Conservation (phyloP, 768 basidiomycete genomes). For the Lyophyllum atratum region DNA sequence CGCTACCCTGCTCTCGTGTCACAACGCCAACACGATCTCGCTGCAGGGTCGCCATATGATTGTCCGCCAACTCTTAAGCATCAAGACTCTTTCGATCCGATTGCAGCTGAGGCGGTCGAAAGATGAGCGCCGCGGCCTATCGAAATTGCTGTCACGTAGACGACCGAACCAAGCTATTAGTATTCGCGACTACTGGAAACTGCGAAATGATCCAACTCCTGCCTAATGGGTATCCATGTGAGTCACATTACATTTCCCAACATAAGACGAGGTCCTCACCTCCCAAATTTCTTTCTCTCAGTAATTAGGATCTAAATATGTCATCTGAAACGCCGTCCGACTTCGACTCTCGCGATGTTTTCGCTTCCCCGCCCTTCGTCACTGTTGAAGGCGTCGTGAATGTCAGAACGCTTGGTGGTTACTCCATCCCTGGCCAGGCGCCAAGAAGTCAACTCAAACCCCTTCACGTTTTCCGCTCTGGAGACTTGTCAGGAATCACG, state of each 20-base stretch:
- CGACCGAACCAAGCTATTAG: background rate
- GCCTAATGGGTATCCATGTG: background rate
- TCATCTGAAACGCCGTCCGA: background rate
- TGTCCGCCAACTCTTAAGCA: no score
- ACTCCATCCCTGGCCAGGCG: background rate
- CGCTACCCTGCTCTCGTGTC: no score
- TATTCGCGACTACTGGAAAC: background rate
- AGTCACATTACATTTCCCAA: background rate
- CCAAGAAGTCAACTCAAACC: constrained; percentile 25
- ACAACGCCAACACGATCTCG: no score
- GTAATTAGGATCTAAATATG: background rate
- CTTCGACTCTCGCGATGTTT: background rate
- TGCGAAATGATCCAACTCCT: background rate
- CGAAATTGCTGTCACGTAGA: background rate
- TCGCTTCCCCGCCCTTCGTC: constrained; percentile 37
- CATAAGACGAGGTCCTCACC: background rate
- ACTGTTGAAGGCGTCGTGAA: constrained; percentile 27
- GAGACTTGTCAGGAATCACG: constrained; percentile 37
- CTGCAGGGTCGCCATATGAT: no score
- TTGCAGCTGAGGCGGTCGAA: no score
- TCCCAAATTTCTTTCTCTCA: background rate
- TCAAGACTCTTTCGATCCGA: no score
- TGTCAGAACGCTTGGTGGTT: constrained; percentile 34
- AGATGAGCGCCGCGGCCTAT: background rate
- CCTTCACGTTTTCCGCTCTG: constrained; percentile 38